Conservation (phyloP, 306 rosid species). For the Vigna unguiculata region DNA sequence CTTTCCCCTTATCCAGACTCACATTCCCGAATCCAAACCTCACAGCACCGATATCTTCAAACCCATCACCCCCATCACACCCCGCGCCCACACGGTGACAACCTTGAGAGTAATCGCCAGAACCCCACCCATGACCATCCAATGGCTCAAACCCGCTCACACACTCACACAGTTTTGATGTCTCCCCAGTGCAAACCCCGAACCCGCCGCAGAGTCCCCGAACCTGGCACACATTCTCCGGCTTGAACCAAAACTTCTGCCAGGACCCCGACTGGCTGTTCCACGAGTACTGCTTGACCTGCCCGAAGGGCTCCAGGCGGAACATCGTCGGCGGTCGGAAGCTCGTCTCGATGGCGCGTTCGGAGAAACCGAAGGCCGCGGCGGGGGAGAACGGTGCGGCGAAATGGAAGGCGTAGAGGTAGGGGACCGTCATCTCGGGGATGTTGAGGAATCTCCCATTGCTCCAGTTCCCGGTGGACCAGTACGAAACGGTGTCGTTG, state of each 20-base stretch:
- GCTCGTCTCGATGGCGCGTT: constrained; percentile 50
- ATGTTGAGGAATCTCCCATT: constrained; percentile 54
- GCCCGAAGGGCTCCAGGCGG: constrained; percentile 58
- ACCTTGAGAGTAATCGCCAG: constrained; percentile 60
- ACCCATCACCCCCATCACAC: constrained; percentile 51
- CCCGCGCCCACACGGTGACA: constrained; percentile 45
- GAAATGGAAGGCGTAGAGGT: constrained; percentile 68
- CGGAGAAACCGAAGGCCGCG: constrained; percentile 81
- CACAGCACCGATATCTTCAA: constrained; percentile 53
- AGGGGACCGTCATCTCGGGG: constrained; percentile 75
- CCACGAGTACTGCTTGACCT: constrained; percentile 78
- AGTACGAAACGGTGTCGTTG: constrained; percentile 57
- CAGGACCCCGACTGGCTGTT: constrained; percentile 55
- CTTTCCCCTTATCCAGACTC: not conserved
- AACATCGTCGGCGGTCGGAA: constrained; percentile 58
- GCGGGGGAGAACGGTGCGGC: constrained; percentile 49
- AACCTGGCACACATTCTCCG: constrained; percentile 55
- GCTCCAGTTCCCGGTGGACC: constrained; percentile 81
- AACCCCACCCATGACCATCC: constrained; percentile 54
- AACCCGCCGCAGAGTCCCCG: constrained; percentile 66
- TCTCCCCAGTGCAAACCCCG: constrained; percentile 53
- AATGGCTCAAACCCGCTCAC: constrained; percentile 57
- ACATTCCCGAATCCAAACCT: constrained; percentile 43
- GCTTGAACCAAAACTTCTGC: constrained; percentile 74
- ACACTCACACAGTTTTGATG: constrained; percentile 53